Conservation (phyloP, 345 rosid genomes). For the Sonneratia caseolaris region DNA sequence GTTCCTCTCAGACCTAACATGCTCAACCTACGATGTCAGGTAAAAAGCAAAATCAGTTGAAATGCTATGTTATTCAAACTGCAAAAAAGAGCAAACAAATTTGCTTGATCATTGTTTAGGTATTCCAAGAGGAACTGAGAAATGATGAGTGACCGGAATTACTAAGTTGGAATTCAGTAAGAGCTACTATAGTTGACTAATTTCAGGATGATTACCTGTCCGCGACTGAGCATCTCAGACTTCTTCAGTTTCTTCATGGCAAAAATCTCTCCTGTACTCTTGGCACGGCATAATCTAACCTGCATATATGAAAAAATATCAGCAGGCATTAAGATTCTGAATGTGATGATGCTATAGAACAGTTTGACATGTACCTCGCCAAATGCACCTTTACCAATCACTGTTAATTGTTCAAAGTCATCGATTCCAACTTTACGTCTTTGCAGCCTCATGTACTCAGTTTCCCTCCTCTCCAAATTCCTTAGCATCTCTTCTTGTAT, state of each 20-base stretch:
- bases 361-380: slow-evolving; percentile 58
- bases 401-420: slow-evolving; percentile 79
- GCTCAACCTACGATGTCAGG: slow-evolving; percentile 65
- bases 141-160: not conserved
- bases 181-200: not conserved
- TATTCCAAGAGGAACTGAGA: not conserved
- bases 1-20: slow-evolving; percentile 97
- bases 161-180: not conserved
- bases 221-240: slow-evolving; percentile 98
- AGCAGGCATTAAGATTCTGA: not conserved
- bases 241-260: slow-evolving; percentile 97
- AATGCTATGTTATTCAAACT: not conserved
- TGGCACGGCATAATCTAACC: slow-evolving; percentile 87
- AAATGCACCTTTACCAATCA: slow-evolving; percentile 94
- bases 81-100: not conserved
- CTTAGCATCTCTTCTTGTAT: slow-evolving; percentile 87
- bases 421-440: slow-evolving; percentile 92
- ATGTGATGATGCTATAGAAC: not conserved
- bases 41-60: slow-evolving; percentile 2
- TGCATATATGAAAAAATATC: slow-evolving; percentile 15
- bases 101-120: not conserved
- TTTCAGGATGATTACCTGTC: slow-evolving; percentile 49
- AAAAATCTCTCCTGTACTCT: slow-evolving; percentile 71
- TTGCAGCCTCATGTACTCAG: slow-evolving; percentile 90
- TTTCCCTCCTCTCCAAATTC: slow-evolving; percentile 76